Conservation (phyloP, 208 protist genomes). For the Trypanosoma vivax region DNA sequence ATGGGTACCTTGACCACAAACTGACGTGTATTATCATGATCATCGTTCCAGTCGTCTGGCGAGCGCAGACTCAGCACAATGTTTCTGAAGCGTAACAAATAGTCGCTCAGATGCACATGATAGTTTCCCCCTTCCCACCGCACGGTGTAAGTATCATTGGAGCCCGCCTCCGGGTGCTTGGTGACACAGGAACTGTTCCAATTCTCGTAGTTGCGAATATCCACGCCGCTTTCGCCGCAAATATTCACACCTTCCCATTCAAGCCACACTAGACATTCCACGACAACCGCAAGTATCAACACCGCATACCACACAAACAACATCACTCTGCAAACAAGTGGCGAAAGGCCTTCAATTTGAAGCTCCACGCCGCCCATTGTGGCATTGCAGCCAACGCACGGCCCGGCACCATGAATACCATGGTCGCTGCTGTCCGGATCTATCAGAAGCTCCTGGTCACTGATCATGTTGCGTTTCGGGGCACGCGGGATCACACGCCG, state of each 20-base stretch:
- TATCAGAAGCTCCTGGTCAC: neutral
- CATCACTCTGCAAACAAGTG: constrained; percentile 27
- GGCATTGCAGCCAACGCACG: neutral
- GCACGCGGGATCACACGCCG: constrained; percentile 14
- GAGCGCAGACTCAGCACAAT: constrained; percentile 37
- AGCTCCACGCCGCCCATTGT: constrained; percentile 57
- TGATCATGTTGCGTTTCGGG: constrained; percentile 5
- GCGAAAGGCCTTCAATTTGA: constrained; percentile 65
- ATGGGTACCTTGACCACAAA: constrained; percentile 6
- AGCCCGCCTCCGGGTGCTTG: neutral
- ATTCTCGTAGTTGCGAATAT: constrained; percentile 22
- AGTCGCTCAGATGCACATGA: constrained; percentile 9
- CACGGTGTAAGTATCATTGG: constrained; percentile 18
- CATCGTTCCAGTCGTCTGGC: neutral
- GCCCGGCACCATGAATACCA: neutral
- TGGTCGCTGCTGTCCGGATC: neutral
- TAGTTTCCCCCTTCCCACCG: constrained; percentile 28
- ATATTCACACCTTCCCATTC: constrained; percentile 61
- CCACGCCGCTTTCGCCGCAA: constrained; percentile 26
- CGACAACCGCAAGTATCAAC: constrained; percentile 39
- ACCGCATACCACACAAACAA: constrained; percentile 57
- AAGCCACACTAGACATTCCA: constrained; percentile 42
- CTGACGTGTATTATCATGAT: neutral
- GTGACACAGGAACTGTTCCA: constrained; percentile 31
- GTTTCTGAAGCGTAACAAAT: constrained; percentile 30